Conservation (phyloP, 371 early-diverging fungal species). For the Haplosporangium sp. region DNA sequence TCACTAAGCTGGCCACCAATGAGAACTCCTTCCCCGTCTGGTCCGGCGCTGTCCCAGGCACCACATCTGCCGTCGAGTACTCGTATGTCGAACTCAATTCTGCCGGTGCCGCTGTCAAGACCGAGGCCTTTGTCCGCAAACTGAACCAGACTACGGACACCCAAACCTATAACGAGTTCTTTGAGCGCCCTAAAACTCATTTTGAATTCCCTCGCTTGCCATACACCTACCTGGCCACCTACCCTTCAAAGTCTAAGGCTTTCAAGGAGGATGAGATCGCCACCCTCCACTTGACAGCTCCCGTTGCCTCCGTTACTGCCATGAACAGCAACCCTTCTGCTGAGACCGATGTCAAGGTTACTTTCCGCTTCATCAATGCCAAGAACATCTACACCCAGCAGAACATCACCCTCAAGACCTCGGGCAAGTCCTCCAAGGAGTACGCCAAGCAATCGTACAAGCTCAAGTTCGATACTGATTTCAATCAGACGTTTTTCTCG, state of each 20-base stretch:
- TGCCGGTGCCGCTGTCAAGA: slow-evolving; percentile 32
- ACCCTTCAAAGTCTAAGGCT: slow-evolving; percentile 48
- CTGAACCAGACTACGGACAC: slow-evolving; percentile 41
- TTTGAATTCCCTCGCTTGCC: slow-evolving; percentile 23
- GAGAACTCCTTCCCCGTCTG: slow-evolving; percentile 40
- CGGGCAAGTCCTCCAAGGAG: slow-evolving; percentile 68
- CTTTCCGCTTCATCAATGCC: slow-evolving; percentile 60
- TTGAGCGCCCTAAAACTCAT: slow-evolving; percentile 42
- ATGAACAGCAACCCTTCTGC: slow-evolving; percentile 53
- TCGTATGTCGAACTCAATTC: slow-evolving; percentile 44
- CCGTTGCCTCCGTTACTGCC: slow-evolving; percentile 39
- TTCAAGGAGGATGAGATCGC: slow-evolving; percentile 59
- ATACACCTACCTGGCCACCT: slow-evolving; percentile 46
- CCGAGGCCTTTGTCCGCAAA: slow-evolving; percentile 45
- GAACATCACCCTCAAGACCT: slow-evolving; percentile 60
- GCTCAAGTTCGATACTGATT: slow-evolving; percentile 60
- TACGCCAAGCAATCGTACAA: slow-evolving; percentile 67
- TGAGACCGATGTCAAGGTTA: slow-evolving; percentile 50
- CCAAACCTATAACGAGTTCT: slow-evolving; percentile 43
- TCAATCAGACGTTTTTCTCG: slow-evolving; percentile 58
- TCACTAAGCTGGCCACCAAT: slow-evolving; percentile 31
- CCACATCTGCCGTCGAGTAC: slow-evolving; percentile 32
- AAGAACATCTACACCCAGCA: slow-evolving; percentile 57
- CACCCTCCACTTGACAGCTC: slow-evolving; percentile 61
- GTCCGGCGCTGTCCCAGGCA: slow-evolving; percentile 39